Percentiles rank a stretch among this genome's conserved stretches.
Evolutionary conservation across 192 early-diverging fungal genomes (phyloP).

Genomic region (Coemansia sp.): DNA sequence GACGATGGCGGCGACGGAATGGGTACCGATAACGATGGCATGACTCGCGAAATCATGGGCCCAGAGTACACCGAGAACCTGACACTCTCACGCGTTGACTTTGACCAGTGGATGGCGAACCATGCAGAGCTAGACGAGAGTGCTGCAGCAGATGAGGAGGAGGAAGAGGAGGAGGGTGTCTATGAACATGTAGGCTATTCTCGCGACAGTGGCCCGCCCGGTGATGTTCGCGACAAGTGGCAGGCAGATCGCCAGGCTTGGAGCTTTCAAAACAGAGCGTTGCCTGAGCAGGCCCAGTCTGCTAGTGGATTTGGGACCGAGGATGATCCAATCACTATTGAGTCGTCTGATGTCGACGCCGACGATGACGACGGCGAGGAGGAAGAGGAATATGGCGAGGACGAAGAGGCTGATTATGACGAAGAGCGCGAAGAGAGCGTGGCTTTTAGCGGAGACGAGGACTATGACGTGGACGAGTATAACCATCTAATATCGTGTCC

Average conservation of each 20-base stretch:
- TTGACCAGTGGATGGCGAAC: slow-evolving; percentile 44
- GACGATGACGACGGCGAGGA: background rate
- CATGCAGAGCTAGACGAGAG: slow-evolving; percentile 33
- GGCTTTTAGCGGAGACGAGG: background rate
- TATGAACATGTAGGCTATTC: too few species aligned
- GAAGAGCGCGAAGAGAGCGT: too few species aligned
- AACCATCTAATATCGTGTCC: background rate
- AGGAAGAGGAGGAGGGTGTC: background rate
- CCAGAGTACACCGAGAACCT: slow-evolving; percentile 10
- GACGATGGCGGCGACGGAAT: too few species aligned
- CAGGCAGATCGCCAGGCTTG: slow-evolving; percentile 4
- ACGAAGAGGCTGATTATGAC: background rate
- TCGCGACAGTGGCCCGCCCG: too few species aligned
- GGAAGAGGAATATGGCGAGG: background rate
- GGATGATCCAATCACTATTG: slow-evolving; percentile 11
- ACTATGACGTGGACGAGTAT: background rate
- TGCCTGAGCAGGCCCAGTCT: background rate
- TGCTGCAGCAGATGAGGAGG: background rate
- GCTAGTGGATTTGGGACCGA: background rate
- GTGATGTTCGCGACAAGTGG: slow-evolving; percentile 19
- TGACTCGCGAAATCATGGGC: slow-evolving; percentile 32
- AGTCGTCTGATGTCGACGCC: slow-evolving; percentile 11
- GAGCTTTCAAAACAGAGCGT: background rate
- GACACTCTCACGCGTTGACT: slow-evolving; percentile 23
- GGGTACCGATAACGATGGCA: background rate